Evolutionary conservation across 208 protist genomes (phyloP).

Genomic region (Trypanosoma cruzi): DNA sequence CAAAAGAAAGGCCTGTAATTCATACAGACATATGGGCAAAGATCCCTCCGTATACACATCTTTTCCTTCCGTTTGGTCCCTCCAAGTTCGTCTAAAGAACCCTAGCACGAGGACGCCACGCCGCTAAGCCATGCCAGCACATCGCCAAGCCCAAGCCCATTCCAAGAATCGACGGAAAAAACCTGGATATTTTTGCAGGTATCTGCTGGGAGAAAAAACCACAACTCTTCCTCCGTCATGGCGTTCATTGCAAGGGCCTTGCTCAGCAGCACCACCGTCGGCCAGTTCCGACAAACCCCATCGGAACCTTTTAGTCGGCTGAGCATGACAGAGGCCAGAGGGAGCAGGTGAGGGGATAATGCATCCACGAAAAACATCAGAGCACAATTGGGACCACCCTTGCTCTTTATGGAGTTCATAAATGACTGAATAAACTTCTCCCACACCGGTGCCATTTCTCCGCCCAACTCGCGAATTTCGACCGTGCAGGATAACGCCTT

Average conservation of each 20-base stretch:
- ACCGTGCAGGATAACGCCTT: constrained; percentile 25
- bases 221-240: constrained; percentile 51
- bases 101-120: constrained; percentile 10
- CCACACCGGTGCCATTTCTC: constrained; percentile 55
- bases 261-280: constrained; percentile 57
- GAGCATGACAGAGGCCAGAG: constrained; percentile 39
- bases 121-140: constrained; percentile 44
- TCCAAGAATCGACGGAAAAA: constrained; percentile 79
- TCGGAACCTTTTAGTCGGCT: constrained; percentile 34
- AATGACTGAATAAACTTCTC: constrained; percentile 60
- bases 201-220: constrained; percentile 32
- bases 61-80: not conserved
- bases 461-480: constrained; percentile 71
- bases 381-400: constrained; percentile 15
- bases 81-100: not conserved
- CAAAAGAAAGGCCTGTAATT: not conserved
- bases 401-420: constrained; percentile 13
- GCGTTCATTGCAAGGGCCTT: constrained; percentile 46
- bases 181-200: constrained; percentile 14
- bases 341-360: constrained; percentile 56
- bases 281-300: constrained; percentile 58
- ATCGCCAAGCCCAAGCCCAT: constrained; percentile 62
- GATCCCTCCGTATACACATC: not conserved
- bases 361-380: constrained; percentile 80
- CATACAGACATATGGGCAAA: not conserved